Conservation (phyloP, 768 basidiomycete genomes). For the Hericium erinaceus region DNA sequence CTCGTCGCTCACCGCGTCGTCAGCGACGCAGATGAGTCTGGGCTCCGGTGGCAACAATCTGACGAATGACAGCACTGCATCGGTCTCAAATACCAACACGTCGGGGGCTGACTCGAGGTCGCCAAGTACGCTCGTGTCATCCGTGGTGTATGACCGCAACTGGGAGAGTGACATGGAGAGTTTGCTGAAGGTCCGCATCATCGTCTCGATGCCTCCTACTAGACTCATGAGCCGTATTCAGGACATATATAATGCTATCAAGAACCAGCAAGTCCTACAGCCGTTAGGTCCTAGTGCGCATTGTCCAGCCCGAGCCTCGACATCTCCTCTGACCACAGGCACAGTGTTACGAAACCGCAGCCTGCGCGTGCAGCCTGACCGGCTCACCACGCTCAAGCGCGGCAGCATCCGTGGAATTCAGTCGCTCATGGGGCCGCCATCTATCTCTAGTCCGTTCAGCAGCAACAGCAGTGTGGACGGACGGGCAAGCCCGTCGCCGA, state of each 20-base stretch:
- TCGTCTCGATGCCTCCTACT: neutral
- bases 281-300: conserved; percentile 44
- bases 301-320: conserved; percentile 32
- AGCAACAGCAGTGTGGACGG: conserved; percentile 81
- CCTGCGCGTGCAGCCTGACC: conserved; percentile 55
- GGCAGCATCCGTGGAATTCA: conserved; percentile 87
- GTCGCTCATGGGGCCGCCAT: conserved; percentile 59
- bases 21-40: conserved; percentile 7
- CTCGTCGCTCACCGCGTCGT: conserved; percentile 13
- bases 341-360: conserved; percentile 56
- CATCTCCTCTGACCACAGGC: conserved; percentile 50
- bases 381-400: conserved; percentile 72
- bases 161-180: conserved; percentile 88
- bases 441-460: conserved; percentile 74
- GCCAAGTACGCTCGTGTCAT: conserved; percentile 23
- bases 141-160: conserved; percentile 45
- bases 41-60: conserved; percentile 19
- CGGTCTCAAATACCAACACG: conserved; percentile 40
- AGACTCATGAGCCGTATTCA: conserved; percentile 20
- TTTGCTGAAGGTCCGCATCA: conserved; percentile 60
- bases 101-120: conserved; percentile 31
- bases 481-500: conserved; percentile 89
- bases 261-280: conserved; percentile 83
- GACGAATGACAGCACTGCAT: conserved; percentile 54
- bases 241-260: conserved; percentile 95